These are phyloP conservation scores for Linnemannia schmuckeri DNA, from an alignment of 192 early-diverging fungal species.

Conservation along the genomic window DNA sequence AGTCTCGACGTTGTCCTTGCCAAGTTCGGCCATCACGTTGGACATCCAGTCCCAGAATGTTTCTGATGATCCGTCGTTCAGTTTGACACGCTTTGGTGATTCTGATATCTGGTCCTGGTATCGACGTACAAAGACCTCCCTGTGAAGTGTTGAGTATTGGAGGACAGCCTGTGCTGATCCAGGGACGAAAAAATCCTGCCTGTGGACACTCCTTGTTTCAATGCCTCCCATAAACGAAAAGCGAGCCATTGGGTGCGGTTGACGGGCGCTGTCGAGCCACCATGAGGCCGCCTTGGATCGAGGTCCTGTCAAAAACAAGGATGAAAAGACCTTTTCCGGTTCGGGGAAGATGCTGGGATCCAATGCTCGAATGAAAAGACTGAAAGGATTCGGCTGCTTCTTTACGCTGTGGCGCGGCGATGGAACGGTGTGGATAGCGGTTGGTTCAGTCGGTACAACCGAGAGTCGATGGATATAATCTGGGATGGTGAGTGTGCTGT, in stretches of 20 bases:
- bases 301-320: slow-evolving; percentile 46
- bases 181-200: neutral
- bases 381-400: slow-evolving; percentile 35
- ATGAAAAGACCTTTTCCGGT: slow-evolving; percentile 56
- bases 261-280: slow-evolving; percentile 79
- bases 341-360: slow-evolving; percentile 48
- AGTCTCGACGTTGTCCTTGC: slow-evolving; percentile 25
- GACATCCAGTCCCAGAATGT: slow-evolving; percentile 83
- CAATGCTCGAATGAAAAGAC: slow-evolving; percentile 35
- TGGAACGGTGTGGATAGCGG: neutral
- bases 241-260: slow-evolving; percentile 60
- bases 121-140: slow-evolving; percentile 29
- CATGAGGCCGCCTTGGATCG: slow-evolving; percentile 50
- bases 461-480: slow-evolving; percentile 43
- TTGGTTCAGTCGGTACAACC: slow-evolving; percentile 9
- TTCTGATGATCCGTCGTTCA: slow-evolving; percentile 10
- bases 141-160: slow-evolving; percentile 50
- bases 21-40: slow-evolving; percentile 41
- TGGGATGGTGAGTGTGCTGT: slow-evolving; percentile 13
- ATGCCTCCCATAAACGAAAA: slow-evolving; percentile 78
- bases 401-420: neutral
- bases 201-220: slow-evolving; percentile 20
- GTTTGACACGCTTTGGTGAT: slow-evolving; percentile 24
- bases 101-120: slow-evolving; percentile 6
- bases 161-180: slow-evolving; percentile 40